Percentiles rank a stretch among this genome's conserved stretches.
Conservation (phyloP, 1,139 yeast species). For the Pichia sp. region DNA sequence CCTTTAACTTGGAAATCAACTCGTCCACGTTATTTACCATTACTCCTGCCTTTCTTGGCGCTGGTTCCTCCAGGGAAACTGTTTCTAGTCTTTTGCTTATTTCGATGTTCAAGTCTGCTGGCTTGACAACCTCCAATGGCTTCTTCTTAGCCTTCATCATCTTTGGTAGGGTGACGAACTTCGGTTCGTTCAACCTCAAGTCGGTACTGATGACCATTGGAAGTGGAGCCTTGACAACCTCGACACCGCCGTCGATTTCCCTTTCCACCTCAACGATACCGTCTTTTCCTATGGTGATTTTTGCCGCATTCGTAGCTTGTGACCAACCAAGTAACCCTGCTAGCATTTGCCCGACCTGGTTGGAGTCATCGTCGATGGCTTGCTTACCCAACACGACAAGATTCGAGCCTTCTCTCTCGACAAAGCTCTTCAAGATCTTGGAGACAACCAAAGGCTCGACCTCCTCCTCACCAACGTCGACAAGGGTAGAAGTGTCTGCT, state of each 20-base stretch:
- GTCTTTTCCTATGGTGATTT: conserved; percentile 62
- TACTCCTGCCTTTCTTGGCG: conserved; percentile 74
- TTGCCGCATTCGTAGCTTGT: conserved; percentile 94
- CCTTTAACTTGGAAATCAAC: conserved; percentile 72
- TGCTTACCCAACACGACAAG: conserved; percentile 89
- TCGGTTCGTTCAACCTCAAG: conserved; percentile 87
- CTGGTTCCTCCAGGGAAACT: conserved; percentile 78
- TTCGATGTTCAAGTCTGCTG: conserved; percentile 69
- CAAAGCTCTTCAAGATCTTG: conserved; percentile 70
- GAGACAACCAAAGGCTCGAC: conserved; percentile 92
- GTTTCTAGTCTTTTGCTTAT: conserved; percentile 61
- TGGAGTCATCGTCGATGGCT: conserved; percentile 91
- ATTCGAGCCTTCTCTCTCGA: conserved; percentile 66
- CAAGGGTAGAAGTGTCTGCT: conserved; percentile 76
- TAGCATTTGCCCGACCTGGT: conserved; percentile 96
- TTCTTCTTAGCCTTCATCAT: conserved; percentile 98
- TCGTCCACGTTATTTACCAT: conserved; percentile 80
- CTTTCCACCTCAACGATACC: conserved; percentile 66
- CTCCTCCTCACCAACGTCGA: conserved; percentile 66
- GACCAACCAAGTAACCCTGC: conserved; percentile 97
- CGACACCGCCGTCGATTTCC: conserved; percentile 94
- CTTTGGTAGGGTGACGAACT: conserved; percentile 90
- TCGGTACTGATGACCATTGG: conserved; percentile 91
- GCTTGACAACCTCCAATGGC: conserved; percentile 69
- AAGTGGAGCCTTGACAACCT: conserved; percentile 68